These are phyloP conservation scores for Aspergillus transmontanensis DNA, from an alignment of 2,329 filamentous ascomycete species.

Conservation along the genomic window DNA sequence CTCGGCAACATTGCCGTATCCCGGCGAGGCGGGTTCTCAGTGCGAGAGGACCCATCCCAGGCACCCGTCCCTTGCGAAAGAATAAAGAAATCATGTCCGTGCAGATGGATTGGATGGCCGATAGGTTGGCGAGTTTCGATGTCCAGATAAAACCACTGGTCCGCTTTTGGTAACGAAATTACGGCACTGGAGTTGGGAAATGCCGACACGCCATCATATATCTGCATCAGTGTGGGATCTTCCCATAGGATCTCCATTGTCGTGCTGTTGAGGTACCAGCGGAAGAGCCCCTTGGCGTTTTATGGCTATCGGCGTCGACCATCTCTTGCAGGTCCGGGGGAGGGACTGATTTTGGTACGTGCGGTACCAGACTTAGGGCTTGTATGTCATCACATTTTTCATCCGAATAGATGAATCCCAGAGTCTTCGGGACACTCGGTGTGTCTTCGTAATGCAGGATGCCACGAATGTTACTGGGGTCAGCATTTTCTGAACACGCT, in stretches of 20 bases:
- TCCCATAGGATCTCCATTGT: constrained; percentile 14
- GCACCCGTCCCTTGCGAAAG: background rate
- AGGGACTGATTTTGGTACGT: constrained; percentile 20
- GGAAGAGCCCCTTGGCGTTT: constrained; percentile 10
- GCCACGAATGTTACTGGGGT: constrained; percentile 20
- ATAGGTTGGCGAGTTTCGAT: background rate
- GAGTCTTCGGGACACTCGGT: constrained; percentile 15
- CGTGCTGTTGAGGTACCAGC: constrained; percentile 17
- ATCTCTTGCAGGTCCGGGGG: constrained; percentile 5
- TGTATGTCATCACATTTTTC: constrained; percentile 24
- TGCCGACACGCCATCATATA: background rate
- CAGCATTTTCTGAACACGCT: constrained; percentile 20
- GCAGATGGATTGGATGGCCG: constrained; percentile 10
- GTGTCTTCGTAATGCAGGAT: constrained; percentile 24
- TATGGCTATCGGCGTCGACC: constrained; percentile 10
- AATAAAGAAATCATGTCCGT: constrained; percentile 16
- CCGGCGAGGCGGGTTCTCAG: constrained; percentile 60
- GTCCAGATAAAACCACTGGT: no score
- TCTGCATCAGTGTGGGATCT: constrained; percentile 12
- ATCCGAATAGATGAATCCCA: constrained; percentile 16
- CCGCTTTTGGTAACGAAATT: no score
- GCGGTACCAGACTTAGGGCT: constrained; percentile 21
- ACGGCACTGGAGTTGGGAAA: no score
- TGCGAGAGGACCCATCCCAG: constrained; percentile 3
- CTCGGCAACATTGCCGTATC: constrained; percentile 68